Conservation (phyloP, 2,329 filamentous ascomycete genomes). For the Alternaria incomplexa region DNA sequence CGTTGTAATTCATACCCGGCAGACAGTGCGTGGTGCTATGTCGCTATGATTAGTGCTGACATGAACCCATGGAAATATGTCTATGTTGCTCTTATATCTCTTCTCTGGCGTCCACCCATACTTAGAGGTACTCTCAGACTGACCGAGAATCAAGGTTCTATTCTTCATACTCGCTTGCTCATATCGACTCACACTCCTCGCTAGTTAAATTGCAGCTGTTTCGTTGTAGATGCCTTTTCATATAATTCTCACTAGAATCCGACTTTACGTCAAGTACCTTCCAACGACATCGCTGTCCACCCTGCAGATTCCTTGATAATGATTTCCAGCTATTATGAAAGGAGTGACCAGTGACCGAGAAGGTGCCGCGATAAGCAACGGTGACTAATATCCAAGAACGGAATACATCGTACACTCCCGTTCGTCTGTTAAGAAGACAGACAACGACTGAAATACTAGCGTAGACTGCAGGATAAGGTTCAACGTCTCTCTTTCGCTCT, state of each 20-base stretch:
- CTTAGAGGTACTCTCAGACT: not conserved
- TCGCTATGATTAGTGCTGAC: not conserved
- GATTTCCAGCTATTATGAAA: not conserved
- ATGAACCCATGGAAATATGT: not conserved
- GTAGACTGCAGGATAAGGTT: not conserved
- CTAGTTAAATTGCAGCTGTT: not conserved
- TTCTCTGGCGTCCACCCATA: not conserved
- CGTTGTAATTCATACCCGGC: not conserved
- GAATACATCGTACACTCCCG: not conserved
- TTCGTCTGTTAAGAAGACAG: not conserved
- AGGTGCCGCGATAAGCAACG: too few species aligned
- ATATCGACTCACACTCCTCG: too few species aligned
- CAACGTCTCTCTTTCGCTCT: not conserved
- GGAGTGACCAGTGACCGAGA: not conserved
- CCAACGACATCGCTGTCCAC: rapidly evolving
- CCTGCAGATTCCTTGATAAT: not conserved
- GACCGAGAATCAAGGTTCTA: too few species aligned
- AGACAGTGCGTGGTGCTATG: not conserved
- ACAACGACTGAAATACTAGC: not conserved
- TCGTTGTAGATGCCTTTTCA: not conserved
- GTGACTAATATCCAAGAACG: not conserved
- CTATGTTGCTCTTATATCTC: not conserved
- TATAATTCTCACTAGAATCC: not conserved
- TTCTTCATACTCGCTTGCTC: too few species aligned
- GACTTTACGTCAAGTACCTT: not conserved